phyloP scores from a whole-genome alignment of 1,139 yeast genomes.

The Taphrina wiesneri region DNA sequence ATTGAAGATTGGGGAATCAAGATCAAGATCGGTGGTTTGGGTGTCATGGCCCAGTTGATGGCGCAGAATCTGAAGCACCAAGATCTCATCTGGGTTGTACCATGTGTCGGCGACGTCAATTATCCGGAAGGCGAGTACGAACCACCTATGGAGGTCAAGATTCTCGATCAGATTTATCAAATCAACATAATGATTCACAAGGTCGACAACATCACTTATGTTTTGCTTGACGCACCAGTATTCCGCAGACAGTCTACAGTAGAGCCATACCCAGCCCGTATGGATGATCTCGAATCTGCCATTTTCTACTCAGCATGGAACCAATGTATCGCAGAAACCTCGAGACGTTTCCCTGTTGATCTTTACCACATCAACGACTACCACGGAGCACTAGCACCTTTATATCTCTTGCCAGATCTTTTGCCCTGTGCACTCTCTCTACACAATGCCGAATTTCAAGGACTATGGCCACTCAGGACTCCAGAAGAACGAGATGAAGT shows the following conservation, averaged over 20 bases:
- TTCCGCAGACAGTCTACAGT: slow-evolving; percentile 33
- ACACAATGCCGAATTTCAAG: slow-evolving; percentile 38
- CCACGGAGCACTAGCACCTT: slow-evolving; percentile 37
- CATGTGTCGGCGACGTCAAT: slow-evolving; percentile 36
- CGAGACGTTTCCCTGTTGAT: slow-evolving; percentile 36
- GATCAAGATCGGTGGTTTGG: slow-evolving; percentile 37
- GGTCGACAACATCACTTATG: slow-evolving; percentile 36
- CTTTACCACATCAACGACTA: slow-evolving; percentile 37
- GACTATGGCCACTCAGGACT: slow-evolving; percentile 37
- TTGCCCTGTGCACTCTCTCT: slow-evolving; percentile 35
- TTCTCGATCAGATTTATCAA: slow-evolving; percentile 35
- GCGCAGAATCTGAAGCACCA: slow-evolving; percentile 35
- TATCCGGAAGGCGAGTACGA: slow-evolving; percentile 35
- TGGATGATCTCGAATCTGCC: slow-evolving; percentile 37
- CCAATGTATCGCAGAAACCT: slow-evolving; percentile 37
- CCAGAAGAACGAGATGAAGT: slow-evolving; percentile 35
- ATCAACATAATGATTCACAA: slow-evolving; percentile 34
- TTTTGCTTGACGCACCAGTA: slow-evolving; percentile 37
- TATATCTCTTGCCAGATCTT: slow-evolving; percentile 35
- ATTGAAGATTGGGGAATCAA: slow-evolving; percentile 37
- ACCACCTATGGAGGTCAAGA: slow-evolving; percentile 36
- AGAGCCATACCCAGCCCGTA: slow-evolving; percentile 38
- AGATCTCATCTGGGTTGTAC: slow-evolving; percentile 37
- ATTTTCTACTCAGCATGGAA: slow-evolving; percentile 38
- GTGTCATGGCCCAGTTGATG: slow-evolving; percentile 38